These are phyloP conservation scores for Aspergillus felis DNA, from an alignment of 2,329 filamentous ascomycete species.

Conservation along the genomic window DNA sequence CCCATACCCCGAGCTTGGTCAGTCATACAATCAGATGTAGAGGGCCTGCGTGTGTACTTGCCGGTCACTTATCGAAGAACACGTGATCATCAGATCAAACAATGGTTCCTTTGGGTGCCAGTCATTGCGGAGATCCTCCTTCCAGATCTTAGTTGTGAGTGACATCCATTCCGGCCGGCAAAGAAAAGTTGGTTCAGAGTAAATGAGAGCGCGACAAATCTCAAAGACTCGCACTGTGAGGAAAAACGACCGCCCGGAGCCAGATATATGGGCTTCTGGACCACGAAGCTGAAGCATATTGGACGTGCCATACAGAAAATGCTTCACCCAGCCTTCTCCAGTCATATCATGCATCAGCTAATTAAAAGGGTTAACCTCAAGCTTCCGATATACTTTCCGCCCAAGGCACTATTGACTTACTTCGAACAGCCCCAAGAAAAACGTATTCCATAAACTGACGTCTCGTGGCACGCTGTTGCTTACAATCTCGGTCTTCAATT, in stretches of 20 bases:
- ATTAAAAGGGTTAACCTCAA: not conserved
- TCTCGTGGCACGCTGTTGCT: not conserved
- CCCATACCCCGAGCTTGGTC: not conserved
- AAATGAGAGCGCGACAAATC: not conserved
- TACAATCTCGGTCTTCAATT: not conserved
- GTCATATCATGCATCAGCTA: not conserved
- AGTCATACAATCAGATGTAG: not conserved
- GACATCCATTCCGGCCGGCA: not conserved
- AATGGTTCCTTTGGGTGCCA: not conserved
- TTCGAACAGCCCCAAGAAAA: not conserved
- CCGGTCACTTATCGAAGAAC: not conserved
- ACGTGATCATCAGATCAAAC: not conserved
- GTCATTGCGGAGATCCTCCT: not conserved
- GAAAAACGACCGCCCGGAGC: not conserved
- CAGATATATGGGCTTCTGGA: not conserved
- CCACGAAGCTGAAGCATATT: not conserved
- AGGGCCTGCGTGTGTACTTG: not conserved
- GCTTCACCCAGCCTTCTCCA: not conserved
- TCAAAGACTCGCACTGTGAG: not conserved
- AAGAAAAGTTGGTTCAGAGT: not conserved
- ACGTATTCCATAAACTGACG: not conserved
- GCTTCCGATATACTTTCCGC: not conserved
- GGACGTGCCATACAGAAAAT: not conserved
- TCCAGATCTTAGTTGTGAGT: not conserved
- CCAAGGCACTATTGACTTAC: not conserved